phyloP scores from a whole-genome alignment of 331 rosid species.

The Pyrus hybrid region DNA sequence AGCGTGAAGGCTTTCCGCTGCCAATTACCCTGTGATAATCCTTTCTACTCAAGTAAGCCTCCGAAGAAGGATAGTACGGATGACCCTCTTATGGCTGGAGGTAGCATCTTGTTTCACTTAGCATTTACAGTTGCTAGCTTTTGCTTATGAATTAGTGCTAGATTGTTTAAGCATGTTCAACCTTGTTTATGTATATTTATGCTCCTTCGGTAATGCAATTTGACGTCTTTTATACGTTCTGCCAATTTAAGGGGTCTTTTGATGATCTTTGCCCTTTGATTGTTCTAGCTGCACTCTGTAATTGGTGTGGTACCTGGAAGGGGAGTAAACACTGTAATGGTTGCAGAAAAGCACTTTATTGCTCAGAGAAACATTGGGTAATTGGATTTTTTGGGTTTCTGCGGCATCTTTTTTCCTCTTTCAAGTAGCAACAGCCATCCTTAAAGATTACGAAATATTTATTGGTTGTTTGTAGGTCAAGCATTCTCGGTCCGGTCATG shows the following conservation, averaged over 20 bases:
- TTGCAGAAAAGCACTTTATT: constrained; percentile 67
- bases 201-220: background rate
- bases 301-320: constrained; percentile 92
- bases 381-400: constrained; percentile 1
- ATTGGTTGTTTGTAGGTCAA: constrained; percentile 25
- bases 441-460: background rate
- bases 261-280: constrained; percentile 15
- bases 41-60: constrained; percentile 58
- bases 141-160: background rate
- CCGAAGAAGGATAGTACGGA: constrained; percentile 46
- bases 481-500: constrained; percentile 70
- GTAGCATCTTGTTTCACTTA: constrained; percentile 25
- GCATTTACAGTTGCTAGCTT: background rate
- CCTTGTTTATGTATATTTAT: background rate
- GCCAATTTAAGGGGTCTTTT: background rate
- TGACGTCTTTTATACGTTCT: background rate
- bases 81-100: constrained; percentile 41
- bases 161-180: background rate
- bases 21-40: constrained; percentile 56
- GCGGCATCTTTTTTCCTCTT: background rate
- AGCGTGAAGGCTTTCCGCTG: constrained; percentile 90
- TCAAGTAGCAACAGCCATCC: background rate
- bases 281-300: constrained; percentile 56
- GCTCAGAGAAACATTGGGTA: constrained; percentile 91
- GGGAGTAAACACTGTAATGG: constrained; percentile 60